These are phyloP conservation scores for Lachancea thermotolerans DNA, from an alignment of 805 yeast species.

Conservation along the genomic window DNA sequence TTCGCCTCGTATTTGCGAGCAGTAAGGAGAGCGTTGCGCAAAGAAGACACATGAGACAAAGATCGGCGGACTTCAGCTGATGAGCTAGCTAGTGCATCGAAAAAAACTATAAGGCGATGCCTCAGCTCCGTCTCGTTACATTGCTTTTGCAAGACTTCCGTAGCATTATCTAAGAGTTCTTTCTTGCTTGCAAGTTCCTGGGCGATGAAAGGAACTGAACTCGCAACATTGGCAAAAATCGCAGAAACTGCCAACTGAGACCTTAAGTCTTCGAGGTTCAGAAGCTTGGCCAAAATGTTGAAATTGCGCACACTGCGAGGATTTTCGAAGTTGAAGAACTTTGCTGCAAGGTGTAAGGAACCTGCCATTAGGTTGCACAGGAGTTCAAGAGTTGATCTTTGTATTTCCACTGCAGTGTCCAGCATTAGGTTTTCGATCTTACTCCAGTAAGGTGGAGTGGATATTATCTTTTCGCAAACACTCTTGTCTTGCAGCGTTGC, in stretches of 20 bases:
- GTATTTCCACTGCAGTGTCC: constrained; percentile 43
- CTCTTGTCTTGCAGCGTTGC: constrained; percentile 42
- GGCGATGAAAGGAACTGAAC: constrained; percentile 32
- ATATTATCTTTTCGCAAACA: constrained; percentile 24
- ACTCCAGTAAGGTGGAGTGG: constrained; percentile 38
- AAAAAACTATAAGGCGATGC: constrained; percentile 30
- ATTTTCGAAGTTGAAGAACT: constrained; percentile 50
- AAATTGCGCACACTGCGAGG: constrained; percentile 36
- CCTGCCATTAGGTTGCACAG: constrained; percentile 50
- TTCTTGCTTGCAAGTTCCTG: constrained; percentile 24
- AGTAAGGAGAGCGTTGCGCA: background rate
- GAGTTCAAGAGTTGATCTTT: constrained; percentile 56
- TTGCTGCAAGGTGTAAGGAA: constrained; percentile 36
- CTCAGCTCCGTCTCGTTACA: constrained; percentile 26
- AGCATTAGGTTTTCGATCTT: constrained; percentile 40
- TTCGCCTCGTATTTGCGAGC: background rate
- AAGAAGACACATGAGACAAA: background rate
- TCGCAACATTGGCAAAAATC: constrained; percentile 31
- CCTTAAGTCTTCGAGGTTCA: constrained; percentile 33
- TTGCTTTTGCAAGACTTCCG: constrained; percentile 24
- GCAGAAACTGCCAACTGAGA: constrained; percentile 40
- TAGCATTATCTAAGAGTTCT: constrained; percentile 22
- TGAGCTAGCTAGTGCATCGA: constrained; percentile 21
- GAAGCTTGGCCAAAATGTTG: constrained; percentile 35
- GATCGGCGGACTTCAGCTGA: background rate